Conservation (phyloP, 345 rosid species). For the Chamaenerion angustifolium region DNA sequence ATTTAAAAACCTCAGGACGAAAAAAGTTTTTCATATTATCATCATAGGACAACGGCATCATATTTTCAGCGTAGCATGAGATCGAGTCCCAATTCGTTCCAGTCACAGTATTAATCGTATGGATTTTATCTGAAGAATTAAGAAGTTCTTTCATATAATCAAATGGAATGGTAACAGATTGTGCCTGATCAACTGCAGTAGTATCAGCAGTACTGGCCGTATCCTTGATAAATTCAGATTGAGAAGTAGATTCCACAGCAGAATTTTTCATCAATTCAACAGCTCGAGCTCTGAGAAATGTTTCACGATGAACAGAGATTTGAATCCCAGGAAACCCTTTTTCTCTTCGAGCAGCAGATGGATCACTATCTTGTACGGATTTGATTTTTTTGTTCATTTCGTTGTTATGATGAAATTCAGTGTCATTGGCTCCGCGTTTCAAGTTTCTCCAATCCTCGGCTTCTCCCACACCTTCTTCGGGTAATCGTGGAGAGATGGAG, state of each 20-base stretch:
- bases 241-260: slow-evolving; percentile 9
- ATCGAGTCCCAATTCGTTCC: slow-evolving; percentile 69
- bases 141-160: slow-evolving; percentile 25
- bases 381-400: slow-evolving; percentile 50
- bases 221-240: background rate
- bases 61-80: slow-evolving; percentile 40
- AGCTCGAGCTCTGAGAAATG: slow-evolving; percentile 24
- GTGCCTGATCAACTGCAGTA: slow-evolving; percentile 12
- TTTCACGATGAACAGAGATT: slow-evolving; percentile 37
- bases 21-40: slow-evolving; percentile 14
- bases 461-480: slow-evolving; percentile 90
- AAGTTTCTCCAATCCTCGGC: slow-evolving; percentile 66
- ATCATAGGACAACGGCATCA: slow-evolving; percentile 24
- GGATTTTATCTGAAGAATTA: slow-evolving; percentile 19
- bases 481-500: slow-evolving; percentile 49
- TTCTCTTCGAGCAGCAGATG: slow-evolving; percentile 57
- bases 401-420: slow-evolving; percentile 30
- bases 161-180: slow-evolving; percentile 14
- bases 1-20: slow-evolving; percentile 40
- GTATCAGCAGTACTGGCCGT: background rate
- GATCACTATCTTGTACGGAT: slow-evolving; percentile 51
- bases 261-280: slow-evolving; percentile 40
- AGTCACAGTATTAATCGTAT: slow-evolving; percentile 18
- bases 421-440: slow-evolving; percentile 57
- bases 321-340: slow-evolving; percentile 90